Base-by-base conservation (phyloP, 2,329 filamentous ascomycete genomes). In the Fusarium odoratissimum region DNA sequence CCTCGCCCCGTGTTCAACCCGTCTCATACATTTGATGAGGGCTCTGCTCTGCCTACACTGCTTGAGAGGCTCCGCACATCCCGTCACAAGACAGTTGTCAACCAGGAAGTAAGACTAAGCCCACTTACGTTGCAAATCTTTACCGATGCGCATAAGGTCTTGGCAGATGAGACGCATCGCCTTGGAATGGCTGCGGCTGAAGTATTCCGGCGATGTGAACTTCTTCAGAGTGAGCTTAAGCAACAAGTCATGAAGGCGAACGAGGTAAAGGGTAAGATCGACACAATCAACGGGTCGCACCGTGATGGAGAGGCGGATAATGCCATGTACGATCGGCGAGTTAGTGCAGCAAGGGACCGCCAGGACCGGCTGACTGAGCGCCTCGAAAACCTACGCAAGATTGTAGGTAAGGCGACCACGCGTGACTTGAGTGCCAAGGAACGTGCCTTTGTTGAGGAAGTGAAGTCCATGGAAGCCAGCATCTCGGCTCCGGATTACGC, bases 151-250 rank as follows among this genome's bases (percentile, higher is more conserved):
- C 93, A 95, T 79, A 90, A 92, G 77, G 84, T 93, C 9, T 84
- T 95, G 10, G 90, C 90, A 69, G 87, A 88, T 14, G 92, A 95
- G 80, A 94, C 92, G 0, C 86, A 92, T 73, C 86, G 86, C 16
- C 85, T 95, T 16, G 92, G 92, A 21, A 83, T 88, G 46, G 92
- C 91, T 3, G 92, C 91, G 2, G 89, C 92, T 3, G 92, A 94
- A 75, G 84, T 95, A 10, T 95, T 95, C 82, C 86, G 91, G 31
- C 87, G 91, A 60, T 93, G 92, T 69, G 88, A 92, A 73, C 86
- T 90, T 49, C 85, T 95, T 31, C 90, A 92, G 75, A 84, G 86
- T 23, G 92, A 95, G 77, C 85, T 95, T 45, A 85, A 84, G 71
- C 88, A 91, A 69, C 92, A 95, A 78, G 87, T 95, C 30, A 83